These are phyloP conservation scores for Wallacemonas collosoma DNA, from an alignment of 208 protist species.

Conservation along the genomic window DNA sequence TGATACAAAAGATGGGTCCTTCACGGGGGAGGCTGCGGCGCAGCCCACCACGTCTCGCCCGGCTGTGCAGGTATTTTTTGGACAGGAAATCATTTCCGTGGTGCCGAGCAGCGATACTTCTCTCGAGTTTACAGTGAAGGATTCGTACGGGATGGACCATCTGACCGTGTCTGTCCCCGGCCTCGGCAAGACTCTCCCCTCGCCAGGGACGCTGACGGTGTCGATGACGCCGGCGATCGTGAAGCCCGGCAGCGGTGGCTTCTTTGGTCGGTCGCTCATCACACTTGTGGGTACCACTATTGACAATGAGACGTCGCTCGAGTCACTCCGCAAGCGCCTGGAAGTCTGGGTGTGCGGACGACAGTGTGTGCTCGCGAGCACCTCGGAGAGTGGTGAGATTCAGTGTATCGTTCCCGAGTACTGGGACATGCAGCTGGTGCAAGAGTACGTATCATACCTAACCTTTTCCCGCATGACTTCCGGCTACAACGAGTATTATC, in stretches of 20 bases:
- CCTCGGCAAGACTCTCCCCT: constrained; percentile 7
- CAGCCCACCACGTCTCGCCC: neutral
- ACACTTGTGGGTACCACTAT: constrained; percentile 32
- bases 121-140: constrained; percentile 9
- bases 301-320: neutral
- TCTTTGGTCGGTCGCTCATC: constrained; percentile 17
- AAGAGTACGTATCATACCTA: constrained; percentile 18
- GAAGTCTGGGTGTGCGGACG: constrained; percentile 39
- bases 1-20: neutral
- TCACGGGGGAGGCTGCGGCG: neutral
- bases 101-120: constrained; percentile 12
- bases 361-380: constrained; percentile 26
- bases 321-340: constrained; percentile 12
- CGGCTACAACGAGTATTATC: constrained; percentile 28
- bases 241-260: constrained; percentile 31
- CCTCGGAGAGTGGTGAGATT: constrained; percentile 28
- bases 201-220: constrained; percentile 19
- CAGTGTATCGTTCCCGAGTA: constrained; percentile 33
- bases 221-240: constrained; percentile 32
- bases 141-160: constrained; percentile 12
- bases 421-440: constrained; percentile 36
- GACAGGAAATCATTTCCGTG: constrained; percentile 3
- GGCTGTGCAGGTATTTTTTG: neutral
- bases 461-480: constrained; percentile 18
- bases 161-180: constrained; percentile 1